A percentile compares a stretch with the other conserved stretches of the same genome.
Evolutionary conservation across 768 basidiomycete species (phyloP).

Genomic region (Suillus subalutaceus): DNA sequence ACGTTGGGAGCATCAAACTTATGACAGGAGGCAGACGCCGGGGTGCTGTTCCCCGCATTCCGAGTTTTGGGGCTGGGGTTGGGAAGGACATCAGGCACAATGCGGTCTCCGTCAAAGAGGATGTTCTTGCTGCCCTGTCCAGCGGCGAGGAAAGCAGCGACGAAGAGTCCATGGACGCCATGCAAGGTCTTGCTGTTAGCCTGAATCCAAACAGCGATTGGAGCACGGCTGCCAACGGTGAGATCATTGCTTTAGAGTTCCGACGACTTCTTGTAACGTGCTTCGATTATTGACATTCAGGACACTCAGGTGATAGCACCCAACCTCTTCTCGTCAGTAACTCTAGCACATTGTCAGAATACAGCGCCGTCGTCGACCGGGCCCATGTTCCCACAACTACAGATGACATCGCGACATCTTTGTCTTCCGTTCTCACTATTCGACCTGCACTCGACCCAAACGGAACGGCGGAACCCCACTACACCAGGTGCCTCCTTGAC

Average conservation of each 20-base stretch:
- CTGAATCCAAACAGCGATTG: constrained; percentile 53
- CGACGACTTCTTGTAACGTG: constrained; percentile 17
- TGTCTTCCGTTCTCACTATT: constrained; percentile 77
- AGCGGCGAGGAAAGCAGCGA: constrained; percentile 64
- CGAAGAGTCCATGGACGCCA: constrained; percentile 66
- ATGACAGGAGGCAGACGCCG: constrained; percentile 70
- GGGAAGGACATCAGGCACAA: constrained; percentile 56
- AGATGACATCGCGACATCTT: constrained; percentile 49
- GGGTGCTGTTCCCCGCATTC: constrained; percentile 69
- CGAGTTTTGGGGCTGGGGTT: constrained; percentile 80
- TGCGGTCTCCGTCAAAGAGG: constrained; percentile 36
- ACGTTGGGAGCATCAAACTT: constrained; percentile 86
- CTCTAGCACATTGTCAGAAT: constrained; percentile 53
- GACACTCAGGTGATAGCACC: constrained; percentile 45
- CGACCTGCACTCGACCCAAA: constrained; percentile 57
- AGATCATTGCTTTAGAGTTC: constrained; percentile 13
- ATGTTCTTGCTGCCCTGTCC: constrained; percentile 35
- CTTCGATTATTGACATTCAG: constrained; percentile 22
- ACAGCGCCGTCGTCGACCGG: constrained; percentile 72
- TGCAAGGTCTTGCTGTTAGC: constrained; percentile 50
- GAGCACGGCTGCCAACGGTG: constrained; percentile 44
- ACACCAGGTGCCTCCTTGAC: constrained; percentile 39
- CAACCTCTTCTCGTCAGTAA: constrained; percentile 57
- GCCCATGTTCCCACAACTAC: constrained; percentile 44
- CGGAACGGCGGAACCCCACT: constrained; percentile 41